A percentile compares a stretch with the other conserved stretches of the same genome.
Evolutionary conservation across 305 asterid genomes (phyloP).

Genomic region (Lippia alba): DNA sequence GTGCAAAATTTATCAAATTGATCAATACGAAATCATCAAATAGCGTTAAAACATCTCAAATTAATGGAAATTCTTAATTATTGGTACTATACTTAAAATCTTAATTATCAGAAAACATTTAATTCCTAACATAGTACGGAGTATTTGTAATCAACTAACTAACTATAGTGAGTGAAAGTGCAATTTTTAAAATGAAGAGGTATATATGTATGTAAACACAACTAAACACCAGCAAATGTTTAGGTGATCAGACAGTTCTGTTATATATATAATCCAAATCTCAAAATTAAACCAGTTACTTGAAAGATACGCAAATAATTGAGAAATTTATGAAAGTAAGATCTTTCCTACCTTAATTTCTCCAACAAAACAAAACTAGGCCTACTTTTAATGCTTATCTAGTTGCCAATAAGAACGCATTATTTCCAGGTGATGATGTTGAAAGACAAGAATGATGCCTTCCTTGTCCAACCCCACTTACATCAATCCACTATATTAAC

Average conservation of each 20-base stretch:
- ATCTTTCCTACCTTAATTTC: neutral
- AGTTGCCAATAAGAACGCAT: conserved; percentile 23
- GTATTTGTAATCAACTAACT: no score
- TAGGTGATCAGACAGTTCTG: neutral
- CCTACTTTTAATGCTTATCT: conserved; percentile 24
- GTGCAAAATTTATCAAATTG: no score
- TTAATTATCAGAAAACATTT: no score
- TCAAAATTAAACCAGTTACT: neutral
- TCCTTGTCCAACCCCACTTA: conserved; percentile 28
- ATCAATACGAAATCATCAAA: no score
- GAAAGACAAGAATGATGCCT: conserved; percentile 16
- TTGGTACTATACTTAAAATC: no score
- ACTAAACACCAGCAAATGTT: neutral
- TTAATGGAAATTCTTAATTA: no score
- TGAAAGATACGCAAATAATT: neutral
- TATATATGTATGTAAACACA: neutral
- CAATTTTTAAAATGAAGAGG: no score
- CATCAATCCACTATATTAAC: no score
- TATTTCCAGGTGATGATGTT: conserved; percentile 31
- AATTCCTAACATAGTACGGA: no score
- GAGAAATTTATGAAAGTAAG: neutral
- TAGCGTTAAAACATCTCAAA: no score
- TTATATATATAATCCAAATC: neutral
- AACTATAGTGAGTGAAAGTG: no score
- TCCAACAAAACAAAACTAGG: conserved; percentile 9